These are phyloP conservation scores for Polytrichum formosum DNA, from an alignment of 225 moss, liverwort and hornwort genomes.

Conservation along the genomic window DNA sequence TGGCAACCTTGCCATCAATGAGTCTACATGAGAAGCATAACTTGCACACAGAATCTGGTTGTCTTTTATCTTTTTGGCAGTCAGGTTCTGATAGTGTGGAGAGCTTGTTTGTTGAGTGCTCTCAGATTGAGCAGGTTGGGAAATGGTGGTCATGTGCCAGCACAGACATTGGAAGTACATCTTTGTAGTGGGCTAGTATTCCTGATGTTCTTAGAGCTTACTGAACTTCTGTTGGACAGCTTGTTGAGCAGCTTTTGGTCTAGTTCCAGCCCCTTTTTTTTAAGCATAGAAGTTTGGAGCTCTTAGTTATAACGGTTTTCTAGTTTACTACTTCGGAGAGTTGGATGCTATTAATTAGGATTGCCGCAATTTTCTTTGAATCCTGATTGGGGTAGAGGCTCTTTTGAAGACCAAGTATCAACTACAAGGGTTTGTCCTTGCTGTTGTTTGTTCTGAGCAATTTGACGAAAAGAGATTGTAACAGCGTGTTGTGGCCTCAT, in stretches of 20 bases:
- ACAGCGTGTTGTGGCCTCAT: too few relatives aligned
- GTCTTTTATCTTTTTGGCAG: not conserved
- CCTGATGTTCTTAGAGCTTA: constrained; percentile 11
- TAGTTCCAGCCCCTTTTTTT: constrained; percentile 22
- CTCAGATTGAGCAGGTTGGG: constrained; percentile 11
- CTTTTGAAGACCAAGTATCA: constrained; percentile 9
- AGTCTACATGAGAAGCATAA: constrained; percentile 31
- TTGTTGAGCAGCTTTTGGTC: constrained; percentile 8
- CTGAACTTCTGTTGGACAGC: constrained; percentile 17
- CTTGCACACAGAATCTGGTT: constrained; percentile 2
- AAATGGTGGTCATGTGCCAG: constrained; percentile 6
- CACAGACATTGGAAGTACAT: constrained; percentile 31
- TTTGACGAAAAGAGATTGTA: constrained; percentile 22
- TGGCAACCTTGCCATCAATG: constrained; percentile 51
- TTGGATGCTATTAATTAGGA: constrained; percentile 18
- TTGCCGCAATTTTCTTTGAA: constrained; percentile 8
- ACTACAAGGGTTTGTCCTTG: constrained; percentile 26
- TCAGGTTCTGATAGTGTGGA: not conserved
- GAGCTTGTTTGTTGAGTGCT: constrained; percentile 29
- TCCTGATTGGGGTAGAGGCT: constrained; percentile 25
- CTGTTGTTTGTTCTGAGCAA: constrained; percentile 54
- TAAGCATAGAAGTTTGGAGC: constrained; percentile 23
- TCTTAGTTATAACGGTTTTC: constrained; percentile 8
- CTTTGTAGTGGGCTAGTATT: constrained; percentile 14
- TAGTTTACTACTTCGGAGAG: constrained; percentile 16